A percentile compares a stretch with the other conserved stretches of the same genome.
Conservation (phyloP, 2,329 filamentous ascomycete genomes). For the Volutella citrinella region DNA sequence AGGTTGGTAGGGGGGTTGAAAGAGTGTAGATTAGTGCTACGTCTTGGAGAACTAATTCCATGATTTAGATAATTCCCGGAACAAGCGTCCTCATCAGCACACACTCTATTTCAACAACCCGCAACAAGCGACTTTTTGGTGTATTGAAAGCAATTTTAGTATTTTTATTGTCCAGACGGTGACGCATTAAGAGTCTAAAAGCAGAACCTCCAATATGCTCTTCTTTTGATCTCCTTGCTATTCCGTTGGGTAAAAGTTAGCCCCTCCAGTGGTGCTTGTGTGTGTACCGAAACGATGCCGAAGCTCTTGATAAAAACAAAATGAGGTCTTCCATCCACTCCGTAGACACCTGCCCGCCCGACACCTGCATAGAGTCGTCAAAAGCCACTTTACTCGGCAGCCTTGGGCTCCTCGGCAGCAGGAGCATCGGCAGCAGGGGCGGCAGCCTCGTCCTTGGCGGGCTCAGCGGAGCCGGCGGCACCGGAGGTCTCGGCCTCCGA, state of each 20-base stretch:
- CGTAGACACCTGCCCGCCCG: slow-evolving; percentile 60
- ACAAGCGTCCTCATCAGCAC: too few relatives aligned
- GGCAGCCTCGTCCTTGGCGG: slow-evolving; percentile 46
- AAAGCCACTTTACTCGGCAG: slow-evolving; percentile 51
- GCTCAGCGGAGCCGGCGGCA: slow-evolving; percentile 50
- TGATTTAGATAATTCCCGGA: too few relatives aligned
- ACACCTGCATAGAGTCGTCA: slow-evolving; percentile 32
- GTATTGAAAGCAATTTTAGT: slow-evolving; percentile 44
- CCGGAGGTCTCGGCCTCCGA: slow-evolving; percentile 93
- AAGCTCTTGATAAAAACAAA: slow-evolving; percentile 45
- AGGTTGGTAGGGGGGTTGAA: too few relatives aligned
- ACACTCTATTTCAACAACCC: too few relatives aligned
- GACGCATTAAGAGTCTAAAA: slow-evolving; percentile 55
- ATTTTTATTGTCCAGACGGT: slow-evolving; percentile 56
- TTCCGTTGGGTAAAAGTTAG: slow-evolving; percentile 35
- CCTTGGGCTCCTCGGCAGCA: slow-evolving; percentile 66
- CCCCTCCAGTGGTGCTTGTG: slow-evolving; percentile 37
- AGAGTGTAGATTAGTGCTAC: too few relatives aligned
- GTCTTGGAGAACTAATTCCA: too few relatives aligned
- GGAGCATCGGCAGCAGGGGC: slow-evolving; percentile 56
- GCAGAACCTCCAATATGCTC: slow-evolving; percentile 49
- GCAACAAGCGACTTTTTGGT: too few relatives aligned
- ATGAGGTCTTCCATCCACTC: slow-evolving; percentile 59
- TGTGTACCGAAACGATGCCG: slow-evolving; percentile 47
- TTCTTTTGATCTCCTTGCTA: slow-evolving; percentile 39